A percentile compares a stretch with the other conserved stretches of the same genome.
Evolutionary conservation across 129 eudicot genomes (phyloP).

Genomic region (Scalesia atractyloides): DNA sequence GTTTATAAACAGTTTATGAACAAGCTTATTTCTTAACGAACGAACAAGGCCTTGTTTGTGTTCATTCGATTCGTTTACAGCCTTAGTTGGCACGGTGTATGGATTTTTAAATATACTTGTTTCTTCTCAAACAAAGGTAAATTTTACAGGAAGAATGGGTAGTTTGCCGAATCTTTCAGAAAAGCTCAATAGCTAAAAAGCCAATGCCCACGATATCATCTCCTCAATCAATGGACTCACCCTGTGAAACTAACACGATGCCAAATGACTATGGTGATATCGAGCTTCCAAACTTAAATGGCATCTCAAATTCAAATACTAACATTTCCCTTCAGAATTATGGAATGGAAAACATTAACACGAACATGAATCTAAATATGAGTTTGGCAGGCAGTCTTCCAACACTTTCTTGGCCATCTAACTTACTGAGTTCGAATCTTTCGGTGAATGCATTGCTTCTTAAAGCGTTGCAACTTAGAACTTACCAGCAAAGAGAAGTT

Average conservation of each 20-base stretch:
- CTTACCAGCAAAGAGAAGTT: constrained; percentile 55
- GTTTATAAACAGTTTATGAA: too few relatives aligned
- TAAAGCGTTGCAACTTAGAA: constrained; percentile 69
- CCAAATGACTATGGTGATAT: constrained; percentile 63
- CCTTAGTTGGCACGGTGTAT: background rate
- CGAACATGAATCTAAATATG: constrained; percentile 40
- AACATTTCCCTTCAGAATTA: constrained; percentile 34
- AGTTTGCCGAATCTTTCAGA: constrained; percentile 82
- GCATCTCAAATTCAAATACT: constrained; percentile 32
- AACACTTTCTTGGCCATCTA: constrained; percentile 57
- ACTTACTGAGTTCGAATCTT: constrained; percentile 53
- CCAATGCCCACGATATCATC: constrained; percentile 60
- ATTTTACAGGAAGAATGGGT: constrained; percentile 87
- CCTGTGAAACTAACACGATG: constrained; percentile 61
- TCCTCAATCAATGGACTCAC: constrained; percentile 58
- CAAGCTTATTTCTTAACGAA: too few relatives aligned
- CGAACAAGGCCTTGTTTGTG: too few relatives aligned
- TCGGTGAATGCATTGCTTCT: constrained; percentile 68
- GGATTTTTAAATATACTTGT: background rate
- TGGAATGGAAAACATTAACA: constrained; percentile 32
- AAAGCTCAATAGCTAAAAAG: constrained; percentile 56
- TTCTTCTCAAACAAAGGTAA: background rate
- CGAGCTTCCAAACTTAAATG: constrained; percentile 43
- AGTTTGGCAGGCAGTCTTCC: constrained; percentile 42
- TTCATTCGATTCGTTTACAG: too few relatives aligned